These are phyloP conservation scores for Lachancea sp. DNA, from an alignment of 805 yeast species.

Conservation along the genomic window DNA sequence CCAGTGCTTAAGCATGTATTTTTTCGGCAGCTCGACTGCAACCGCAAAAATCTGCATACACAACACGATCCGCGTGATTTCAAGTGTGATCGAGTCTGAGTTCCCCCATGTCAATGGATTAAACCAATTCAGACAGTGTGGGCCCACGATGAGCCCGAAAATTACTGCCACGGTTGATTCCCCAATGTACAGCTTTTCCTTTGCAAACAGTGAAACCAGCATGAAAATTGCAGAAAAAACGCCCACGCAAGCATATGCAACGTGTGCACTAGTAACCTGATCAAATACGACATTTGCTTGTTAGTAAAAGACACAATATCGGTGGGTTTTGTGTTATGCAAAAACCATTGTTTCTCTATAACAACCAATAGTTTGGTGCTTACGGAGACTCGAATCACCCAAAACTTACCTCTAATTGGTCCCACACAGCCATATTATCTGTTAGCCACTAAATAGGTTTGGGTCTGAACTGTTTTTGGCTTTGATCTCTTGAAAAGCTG, in stretches of 20 bases:
- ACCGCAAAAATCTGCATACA: constrained; percentile 90
- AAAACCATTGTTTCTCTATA: neutral
- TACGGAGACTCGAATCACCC: neutral
- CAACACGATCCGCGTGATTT: constrained; percentile 72
- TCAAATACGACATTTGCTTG: neutral
- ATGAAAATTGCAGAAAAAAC: constrained; percentile 77
- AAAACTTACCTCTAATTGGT: constrained; percentile 23
- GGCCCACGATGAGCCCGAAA: constrained; percentile 83
- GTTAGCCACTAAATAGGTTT: neutral
- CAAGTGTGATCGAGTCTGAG: constrained; percentile 73
- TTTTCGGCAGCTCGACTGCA: constrained; percentile 87
- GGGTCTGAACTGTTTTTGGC: neutral
- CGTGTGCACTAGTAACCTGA: constrained; percentile 58
- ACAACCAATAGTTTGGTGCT: neutral
- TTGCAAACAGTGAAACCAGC: constrained; percentile 70
- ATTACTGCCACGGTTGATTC: constrained; percentile 87
- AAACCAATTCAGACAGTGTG: constrained; percentile 79
- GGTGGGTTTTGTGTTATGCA: neutral
- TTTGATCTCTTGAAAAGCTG: neutral
- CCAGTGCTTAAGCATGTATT: constrained; percentile 84
- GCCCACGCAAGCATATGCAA: constrained; percentile 84
- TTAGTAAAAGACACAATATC: neutral
- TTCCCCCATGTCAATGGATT: constrained; percentile 82
- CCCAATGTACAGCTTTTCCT: constrained; percentile 79
- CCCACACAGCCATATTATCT: constrained; percentile 30